Percentiles rank a stretch among this genome's conserved stretches.
phyloP scores from a whole-genome alignment of 2,329 filamentous ascomycete species.

The Aphanoascus verrucosus region DNA sequence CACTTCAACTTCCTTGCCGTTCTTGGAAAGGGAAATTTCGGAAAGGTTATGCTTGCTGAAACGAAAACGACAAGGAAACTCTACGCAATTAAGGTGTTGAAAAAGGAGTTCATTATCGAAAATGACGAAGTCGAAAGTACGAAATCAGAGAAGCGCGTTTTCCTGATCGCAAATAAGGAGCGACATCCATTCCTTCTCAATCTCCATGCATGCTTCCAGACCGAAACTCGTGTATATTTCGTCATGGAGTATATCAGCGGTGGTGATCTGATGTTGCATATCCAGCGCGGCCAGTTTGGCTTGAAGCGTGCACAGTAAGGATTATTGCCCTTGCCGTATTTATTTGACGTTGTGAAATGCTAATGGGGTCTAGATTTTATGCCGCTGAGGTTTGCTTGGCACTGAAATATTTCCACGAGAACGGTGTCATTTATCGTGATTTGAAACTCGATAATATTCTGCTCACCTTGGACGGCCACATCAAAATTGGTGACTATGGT shows the following conservation, averaged over 20 bases:
- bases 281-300: constrained; percentile 91
- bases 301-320: constrained; percentile 89
- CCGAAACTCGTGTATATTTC: constrained; percentile 95
- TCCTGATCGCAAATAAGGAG: constrained; percentile 93
- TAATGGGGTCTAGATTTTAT: constrained; percentile 59
- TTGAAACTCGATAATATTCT: constrained; percentile 81
- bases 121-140: constrained; percentile 98
- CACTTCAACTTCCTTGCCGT: constrained; percentile 99
- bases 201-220: constrained; percentile 96
- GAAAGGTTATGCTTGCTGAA: constrained; percentile 98
- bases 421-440: constrained; percentile 91
- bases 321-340: background rate
- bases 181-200: constrained; percentile 91
- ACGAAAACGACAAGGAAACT: constrained; percentile 85
- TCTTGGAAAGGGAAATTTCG: constrained; percentile 96
- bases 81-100: constrained; percentile 96
- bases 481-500: constrained; percentile 98
- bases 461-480: constrained; percentile 86
- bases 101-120: constrained; percentile 99
- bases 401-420: constrained; percentile 98
- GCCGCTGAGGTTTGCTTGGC: constrained; percentile 94
- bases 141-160: constrained; percentile 92
- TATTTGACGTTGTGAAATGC: background rate
- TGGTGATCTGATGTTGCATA: constrained; percentile 97
- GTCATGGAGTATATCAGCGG: constrained; percentile 99